phyloP scores from a whole-genome alignment of 768 basidiomycete genomes.

The Suillus decipiens region DNA sequence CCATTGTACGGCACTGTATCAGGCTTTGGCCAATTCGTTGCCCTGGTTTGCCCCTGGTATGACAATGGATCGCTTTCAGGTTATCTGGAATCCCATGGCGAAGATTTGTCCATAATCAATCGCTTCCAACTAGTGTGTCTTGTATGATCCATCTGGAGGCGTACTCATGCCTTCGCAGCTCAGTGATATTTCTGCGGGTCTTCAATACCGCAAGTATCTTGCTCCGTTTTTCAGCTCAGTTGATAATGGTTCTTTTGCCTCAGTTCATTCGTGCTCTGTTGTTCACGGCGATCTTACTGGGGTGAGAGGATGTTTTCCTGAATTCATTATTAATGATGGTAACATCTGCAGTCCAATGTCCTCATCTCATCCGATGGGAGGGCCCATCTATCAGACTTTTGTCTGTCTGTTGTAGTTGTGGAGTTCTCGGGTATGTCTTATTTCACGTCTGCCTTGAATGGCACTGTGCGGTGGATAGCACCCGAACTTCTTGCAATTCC shows the following conservation, averaged over 20 bases:
- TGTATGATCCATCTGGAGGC: neutral
- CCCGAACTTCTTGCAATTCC: conserved; percentile 37
- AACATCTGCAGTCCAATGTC: conserved; percentile 39
- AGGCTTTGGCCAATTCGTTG: conserved; percentile 28
- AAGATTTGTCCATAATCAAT: conserved; percentile 11
- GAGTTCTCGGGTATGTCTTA: conserved; percentile 16
- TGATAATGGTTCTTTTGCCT: neutral
- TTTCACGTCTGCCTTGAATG: conserved; percentile 7
- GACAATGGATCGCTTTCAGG: conserved; percentile 24
- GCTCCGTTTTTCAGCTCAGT: neutral
- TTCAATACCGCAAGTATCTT: conserved; percentile 26
- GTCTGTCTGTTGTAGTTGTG: conserved; percentile 28
- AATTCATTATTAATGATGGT: neutral
- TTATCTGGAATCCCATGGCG: conserved; percentile 19
- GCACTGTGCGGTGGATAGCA: conserved; percentile 9
- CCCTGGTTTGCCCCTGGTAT: conserved; percentile 31
- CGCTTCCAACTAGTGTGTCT: conserved; percentile 21
- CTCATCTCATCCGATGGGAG: conserved; percentile 37
- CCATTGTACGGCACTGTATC: conserved; percentile 22
- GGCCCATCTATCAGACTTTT: conserved; percentile 48
- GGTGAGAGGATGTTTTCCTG: conserved; percentile 5
- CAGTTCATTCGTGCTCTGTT: conserved; percentile 22
- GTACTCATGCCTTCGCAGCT: conserved; percentile 16
- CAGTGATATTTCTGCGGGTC: conserved; percentile 27
- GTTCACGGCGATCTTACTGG: conserved; percentile 25